Evolutionary conservation across 148 eudicot species (phyloP).

Genomic region (Cornus suecica): DNA sequence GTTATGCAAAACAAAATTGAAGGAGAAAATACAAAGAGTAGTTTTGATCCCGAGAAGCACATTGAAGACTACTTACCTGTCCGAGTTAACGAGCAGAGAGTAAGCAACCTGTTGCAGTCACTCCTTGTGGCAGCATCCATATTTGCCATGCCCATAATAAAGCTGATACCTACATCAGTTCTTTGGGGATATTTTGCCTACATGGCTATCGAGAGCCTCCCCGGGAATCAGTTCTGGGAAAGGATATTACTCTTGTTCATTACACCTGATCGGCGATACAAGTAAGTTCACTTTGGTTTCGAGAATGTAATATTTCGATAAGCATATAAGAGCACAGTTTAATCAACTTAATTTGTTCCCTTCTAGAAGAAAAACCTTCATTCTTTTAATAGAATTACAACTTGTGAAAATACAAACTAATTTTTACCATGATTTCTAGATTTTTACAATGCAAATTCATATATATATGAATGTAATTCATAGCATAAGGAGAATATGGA

Average conservation of each 20-base stretch:
- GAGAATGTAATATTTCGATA: neutral
- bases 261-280: slow-evolving; percentile 39
- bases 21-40: slow-evolving; percentile 17
- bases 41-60: slow-evolving; percentile 33
- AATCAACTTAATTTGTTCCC: too few species aligned
- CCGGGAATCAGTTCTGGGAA: slow-evolving; percentile 64
- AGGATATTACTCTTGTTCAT: slow-evolving; percentile 39
- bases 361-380: too few species aligned
- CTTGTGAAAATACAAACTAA: too few species aligned
- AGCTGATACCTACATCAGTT: slow-evolving; percentile 54
- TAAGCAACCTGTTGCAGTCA: slow-evolving; percentile 63
- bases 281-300: slow-evolving; percentile 25
- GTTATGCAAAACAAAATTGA: slow-evolving; percentile 25
- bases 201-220: slow-evolving; percentile 63
- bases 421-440: too few species aligned
- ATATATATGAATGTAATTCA: too few species aligned
- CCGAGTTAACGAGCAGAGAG: slow-evolving; percentile 60
- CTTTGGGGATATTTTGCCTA: slow-evolving; percentile 67
- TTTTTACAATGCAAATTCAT: too few species aligned
- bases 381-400: too few species aligned
- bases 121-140: slow-evolving; percentile 43
- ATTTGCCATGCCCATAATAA: slow-evolving; percentile 50
- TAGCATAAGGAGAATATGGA: too few species aligned
- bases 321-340: neutral
- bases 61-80: slow-evolving; percentile 58